Percentiles rank a stretch among this genome's conserved stretches.
Evolutionary conservation across 129 eudicot species (phyloP).

Genomic region (sunflower (Helianthus annuus)): HanXRQr2.0-SUNRISE NC_035444.2:92527477-92527976

Average conservation of each 20-base stretch:
- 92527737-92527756: constrained; percentile 23
- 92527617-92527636: constrained; percentile 31
- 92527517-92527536: constrained; percentile 23
- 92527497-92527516: constrained; percentile 31
- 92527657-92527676: constrained; percentile 30
- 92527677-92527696: constrained; percentile 11
- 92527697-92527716: constrained; percentile 28
- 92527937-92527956: too few relatives aligned
- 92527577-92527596: constrained; percentile 22
- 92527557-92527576: constrained; percentile 40
- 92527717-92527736: constrained; percentile 32
- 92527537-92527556: constrained; percentile 31
- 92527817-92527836: not conserved
- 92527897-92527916: not conserved
- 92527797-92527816: constrained; percentile 7
- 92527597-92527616: constrained; percentile 16
- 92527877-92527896: not conserved
- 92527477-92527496: constrained; percentile 3
- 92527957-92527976: too few relatives aligned
- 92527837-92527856: constrained; percentile 15
- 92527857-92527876: not conserved
- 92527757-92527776: constrained; percentile 32
- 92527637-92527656: constrained; percentile 36
- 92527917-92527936: not conserved
- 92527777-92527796: constrained; percentile 23